phyloP scores from a whole-genome alignment of 1,284 basidiomycete species.

The Rhizoctonia solani region DNA sequence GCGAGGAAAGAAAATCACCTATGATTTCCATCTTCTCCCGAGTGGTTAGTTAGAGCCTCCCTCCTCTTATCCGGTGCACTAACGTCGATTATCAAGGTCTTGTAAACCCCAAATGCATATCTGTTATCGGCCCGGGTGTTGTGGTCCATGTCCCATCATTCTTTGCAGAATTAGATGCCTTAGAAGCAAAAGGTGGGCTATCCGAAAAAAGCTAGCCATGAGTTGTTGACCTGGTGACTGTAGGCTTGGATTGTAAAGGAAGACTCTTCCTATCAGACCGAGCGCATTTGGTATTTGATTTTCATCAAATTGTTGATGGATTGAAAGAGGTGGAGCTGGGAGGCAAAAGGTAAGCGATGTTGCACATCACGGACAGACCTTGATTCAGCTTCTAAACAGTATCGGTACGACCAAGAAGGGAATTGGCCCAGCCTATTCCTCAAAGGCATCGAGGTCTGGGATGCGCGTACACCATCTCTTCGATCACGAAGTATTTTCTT shows the following conservation, averaged over 20 bases:
- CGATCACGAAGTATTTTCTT: conserved; percentile 82
- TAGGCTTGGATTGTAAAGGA: conserved; percentile 84
- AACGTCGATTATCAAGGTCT: conserved; percentile 61
- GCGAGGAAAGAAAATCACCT: conserved; percentile 70
- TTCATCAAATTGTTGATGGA: conserved; percentile 99
- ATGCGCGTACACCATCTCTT: conserved; percentile 96
- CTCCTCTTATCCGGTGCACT: conserved; percentile 26
- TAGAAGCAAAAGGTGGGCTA: conserved; percentile 78
- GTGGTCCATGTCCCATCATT: conserved; percentile 96
- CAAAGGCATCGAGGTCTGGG: conserved; percentile 95
- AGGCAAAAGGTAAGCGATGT: conserved; percentile 66
- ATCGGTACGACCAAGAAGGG: conserved; percentile 98
- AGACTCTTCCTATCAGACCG: conserved; percentile 94
- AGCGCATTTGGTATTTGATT: conserved; percentile 96
- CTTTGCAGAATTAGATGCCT: conserved; percentile 88
- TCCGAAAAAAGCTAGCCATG: background rate
- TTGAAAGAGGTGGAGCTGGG: conserved; percentile 98
- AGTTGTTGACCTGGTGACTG: background rate
- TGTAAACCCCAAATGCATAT: conserved; percentile 85
- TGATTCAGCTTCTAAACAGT: conserved; percentile 48
- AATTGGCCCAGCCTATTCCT: conserved; percentile 97
- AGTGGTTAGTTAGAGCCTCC: conserved; percentile 67
- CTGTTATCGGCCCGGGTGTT: conserved; percentile 91
- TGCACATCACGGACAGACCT: background rate
- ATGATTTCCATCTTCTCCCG: conserved; percentile 95